Evolutionary conservation across 2,329 filamentous ascomycete genomes (phyloP).

Genomic region (Parafenestella ontariensis): DNA sequence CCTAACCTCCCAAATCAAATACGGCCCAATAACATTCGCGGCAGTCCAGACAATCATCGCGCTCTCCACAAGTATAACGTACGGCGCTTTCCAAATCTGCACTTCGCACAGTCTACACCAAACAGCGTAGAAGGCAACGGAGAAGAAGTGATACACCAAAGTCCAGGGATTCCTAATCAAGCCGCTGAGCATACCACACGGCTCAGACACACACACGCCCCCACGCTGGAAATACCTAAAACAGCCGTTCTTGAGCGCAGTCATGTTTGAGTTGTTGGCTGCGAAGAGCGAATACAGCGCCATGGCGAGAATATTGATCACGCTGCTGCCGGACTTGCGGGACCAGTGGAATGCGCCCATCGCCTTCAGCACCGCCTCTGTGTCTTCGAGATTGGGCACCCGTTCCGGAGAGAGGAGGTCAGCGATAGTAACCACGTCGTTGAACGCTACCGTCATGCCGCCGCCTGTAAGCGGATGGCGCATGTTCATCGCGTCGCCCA

Average conservation of each 20-base stretch:
- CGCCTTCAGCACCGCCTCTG: constrained; percentile 68
- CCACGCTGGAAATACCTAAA: constrained; percentile 88
- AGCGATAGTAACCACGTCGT: constrained; percentile 82
- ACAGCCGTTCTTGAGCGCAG: constrained; percentile 84
- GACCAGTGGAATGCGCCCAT: constrained; percentile 84
- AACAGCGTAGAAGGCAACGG: constrained; percentile 86
- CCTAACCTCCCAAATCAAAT: constrained; percentile 73
- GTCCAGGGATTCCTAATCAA: constrained; percentile 78
- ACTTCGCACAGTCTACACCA: constrained; percentile 68
- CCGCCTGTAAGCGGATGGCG: constrained; percentile 97
- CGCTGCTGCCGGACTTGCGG: constrained; percentile 80
- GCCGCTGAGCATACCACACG: constrained; percentile 81
- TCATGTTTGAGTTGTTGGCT: constrained; percentile 69
- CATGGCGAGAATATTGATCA: constrained; percentile 98
- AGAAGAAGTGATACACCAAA: constrained; percentile 92
- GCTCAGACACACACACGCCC: constrained; percentile 75
- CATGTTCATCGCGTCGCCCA: constrained; percentile 99
- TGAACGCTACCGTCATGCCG: constrained; percentile 97
- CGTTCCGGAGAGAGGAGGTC: constrained; percentile 73
- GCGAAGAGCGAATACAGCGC: constrained; percentile 92
- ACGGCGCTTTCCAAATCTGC: constrained; percentile 50
- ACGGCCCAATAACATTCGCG: constrained; percentile 81
- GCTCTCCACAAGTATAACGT: constrained; percentile 68
- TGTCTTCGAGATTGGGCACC: constrained; percentile 74
- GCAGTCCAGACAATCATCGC: constrained; percentile 80